Conservation (phyloP, 108 stramenopile genomes). For the Fistulifera solaris region DNA sequence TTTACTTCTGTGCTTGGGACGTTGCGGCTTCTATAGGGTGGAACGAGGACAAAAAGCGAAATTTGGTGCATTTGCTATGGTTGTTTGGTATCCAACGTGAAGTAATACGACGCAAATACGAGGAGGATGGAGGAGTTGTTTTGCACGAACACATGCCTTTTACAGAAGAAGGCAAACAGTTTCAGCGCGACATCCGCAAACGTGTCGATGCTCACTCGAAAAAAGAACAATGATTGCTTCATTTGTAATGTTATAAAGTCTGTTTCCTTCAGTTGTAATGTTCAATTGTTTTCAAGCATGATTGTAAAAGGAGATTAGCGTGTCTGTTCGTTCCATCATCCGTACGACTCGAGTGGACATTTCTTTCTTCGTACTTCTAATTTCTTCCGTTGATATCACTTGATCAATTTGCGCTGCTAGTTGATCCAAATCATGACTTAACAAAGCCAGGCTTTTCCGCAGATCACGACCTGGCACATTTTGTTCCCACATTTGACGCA, state of each 20-base stretch:
- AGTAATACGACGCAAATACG: constrained; percentile 21
- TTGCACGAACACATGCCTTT: constrained; percentile 26
- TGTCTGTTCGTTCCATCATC: constrained; percentile 7
- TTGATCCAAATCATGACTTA: constrained; percentile 30
- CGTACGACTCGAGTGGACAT: not conserved
- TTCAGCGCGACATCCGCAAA: not conserved
- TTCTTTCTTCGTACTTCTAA: constrained; percentile 2
- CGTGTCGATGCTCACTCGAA: no score
- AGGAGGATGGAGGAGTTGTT: constrained; percentile 15
- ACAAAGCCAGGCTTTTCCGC: constrained; percentile 20
- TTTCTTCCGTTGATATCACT: constrained; percentile 9
- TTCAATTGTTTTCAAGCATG: not conserved
- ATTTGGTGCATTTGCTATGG: constrained; percentile 54
- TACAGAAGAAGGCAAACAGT: constrained; percentile 48
- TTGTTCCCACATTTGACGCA: constrained; percentile 4
- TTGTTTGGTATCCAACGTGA: constrained; percentile 61
- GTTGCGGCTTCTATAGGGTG: not conserved
- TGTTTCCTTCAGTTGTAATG: no score
- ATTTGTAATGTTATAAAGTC: no score
- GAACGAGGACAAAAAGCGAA: not conserved
- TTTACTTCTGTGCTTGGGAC: constrained; percentile 62
- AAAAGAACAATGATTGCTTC: no score
- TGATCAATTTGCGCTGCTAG: constrained; percentile 33
- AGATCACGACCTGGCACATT: constrained; percentile 13
- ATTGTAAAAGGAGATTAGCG: constrained; percentile 2